Evolutionary conservation across 2,329 filamentous ascomycete genomes (phyloP).

Genomic region (Aspergillus novoparasiticus): DNA sequence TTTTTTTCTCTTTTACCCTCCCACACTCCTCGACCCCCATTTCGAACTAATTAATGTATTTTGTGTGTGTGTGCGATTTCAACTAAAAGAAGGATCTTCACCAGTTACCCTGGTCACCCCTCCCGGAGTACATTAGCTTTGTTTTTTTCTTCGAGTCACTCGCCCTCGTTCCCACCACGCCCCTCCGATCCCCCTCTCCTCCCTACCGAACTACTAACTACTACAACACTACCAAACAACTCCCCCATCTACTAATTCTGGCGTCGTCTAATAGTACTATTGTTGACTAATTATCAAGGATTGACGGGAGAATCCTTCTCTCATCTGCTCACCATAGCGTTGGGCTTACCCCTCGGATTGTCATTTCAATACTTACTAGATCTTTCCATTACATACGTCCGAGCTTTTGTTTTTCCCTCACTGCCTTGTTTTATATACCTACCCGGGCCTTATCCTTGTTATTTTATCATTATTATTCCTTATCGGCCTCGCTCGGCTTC

Average conservation of each 20-base stretch:
- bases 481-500: slow-evolving; percentile 5
- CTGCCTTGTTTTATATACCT: background rate
- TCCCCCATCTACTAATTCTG: background rate
- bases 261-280: background rate
- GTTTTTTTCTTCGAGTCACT: slow-evolving; percentile 1
- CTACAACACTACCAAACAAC: background rate
- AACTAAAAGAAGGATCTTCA: slow-evolving; percentile 5
- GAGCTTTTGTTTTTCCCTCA: background rate
- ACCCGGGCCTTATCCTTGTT: background rate
- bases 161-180: background rate
- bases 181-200: background rate
- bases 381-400: slow-evolving; percentile 6
- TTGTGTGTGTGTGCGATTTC: background rate
- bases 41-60: background rate
- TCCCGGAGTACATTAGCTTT: slow-evolving; percentile 3
- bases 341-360: background rate
- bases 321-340: background rate
- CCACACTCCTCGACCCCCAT: background rate
- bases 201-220: background rate
- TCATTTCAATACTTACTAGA: background rate
- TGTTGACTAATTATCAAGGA: slow-evolving; percentile 1
- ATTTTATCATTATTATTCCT: background rate
- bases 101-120: background rate
- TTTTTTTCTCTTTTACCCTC: background rate
- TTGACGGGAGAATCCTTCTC: background rate